Evolutionary conservation across 1,284 basidiomycete genomes (phyloP).

Genomic region (Ustilago xerochloae): DNA sequence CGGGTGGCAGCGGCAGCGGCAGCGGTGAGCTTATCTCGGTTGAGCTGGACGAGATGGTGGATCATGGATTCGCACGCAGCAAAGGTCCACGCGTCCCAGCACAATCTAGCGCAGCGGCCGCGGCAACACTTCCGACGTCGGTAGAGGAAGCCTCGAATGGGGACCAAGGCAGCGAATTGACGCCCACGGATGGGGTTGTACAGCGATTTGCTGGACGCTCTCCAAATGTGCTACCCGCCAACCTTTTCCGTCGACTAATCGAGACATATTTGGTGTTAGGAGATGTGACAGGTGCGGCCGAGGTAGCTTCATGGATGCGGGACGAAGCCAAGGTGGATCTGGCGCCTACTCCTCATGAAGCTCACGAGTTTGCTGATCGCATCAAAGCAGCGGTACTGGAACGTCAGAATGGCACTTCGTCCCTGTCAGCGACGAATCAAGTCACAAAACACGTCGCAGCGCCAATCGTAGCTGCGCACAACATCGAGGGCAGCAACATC

Average conservation of each 20-base stretch:
- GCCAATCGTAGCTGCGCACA: background rate
- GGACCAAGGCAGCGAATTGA: background rate
- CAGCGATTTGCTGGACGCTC: background rate
- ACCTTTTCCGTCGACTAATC: conserved; percentile 28
- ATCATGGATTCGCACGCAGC: conserved; percentile 1
- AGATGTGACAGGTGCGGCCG: conserved; percentile 36
- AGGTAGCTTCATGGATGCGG: conserved; percentile 50
- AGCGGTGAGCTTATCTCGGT: conserved; percentile 21
- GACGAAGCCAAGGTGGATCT: conserved; percentile 42
- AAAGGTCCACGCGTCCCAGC: background rate
- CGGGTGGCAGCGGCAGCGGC: conserved; percentile 1
- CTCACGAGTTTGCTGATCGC: conserved; percentile 21
- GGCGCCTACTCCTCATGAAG: background rate
- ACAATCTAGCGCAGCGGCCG: conserved; percentile 6
- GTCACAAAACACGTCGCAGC: background rate
- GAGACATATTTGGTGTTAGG: conserved; percentile 33
- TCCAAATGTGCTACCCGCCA: conserved; percentile 29
- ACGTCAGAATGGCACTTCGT: background rate
- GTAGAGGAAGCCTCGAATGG: background rate
- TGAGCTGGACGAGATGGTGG: conserved; percentile 27
- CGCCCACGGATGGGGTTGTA: conserved; percentile 2
- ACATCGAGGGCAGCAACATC: conserved; percentile 14
- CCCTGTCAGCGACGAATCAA: background rate
- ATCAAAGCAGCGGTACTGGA: conserved; percentile 27
- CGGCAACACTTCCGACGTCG: conserved; percentile 9